Evolutionary conservation across 2,329 filamentous ascomycete genomes (phyloP), one percentile per base, ranked within the genome.

Genomic region (Pseudocercospora ulei): DNA sequence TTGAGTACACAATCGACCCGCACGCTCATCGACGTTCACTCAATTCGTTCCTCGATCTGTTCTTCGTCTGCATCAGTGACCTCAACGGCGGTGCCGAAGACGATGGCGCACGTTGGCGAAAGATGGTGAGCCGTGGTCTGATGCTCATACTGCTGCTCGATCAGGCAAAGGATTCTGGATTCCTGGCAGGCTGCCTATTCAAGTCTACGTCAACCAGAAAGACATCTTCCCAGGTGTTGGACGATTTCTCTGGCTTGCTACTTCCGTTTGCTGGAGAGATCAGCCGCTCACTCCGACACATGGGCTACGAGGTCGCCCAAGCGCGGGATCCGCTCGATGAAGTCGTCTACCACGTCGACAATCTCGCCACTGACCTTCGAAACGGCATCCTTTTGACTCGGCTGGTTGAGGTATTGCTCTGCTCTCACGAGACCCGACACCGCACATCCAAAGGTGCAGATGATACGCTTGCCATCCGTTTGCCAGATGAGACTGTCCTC

Each of bases 111-210:
- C 46, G 48, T 17, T 75, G 74, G 64, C 66, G 68, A 42, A 71
- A 71, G 33, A 76, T 70, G 2, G 60, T 73, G 7, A 60, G 75
- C 25, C 68, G 73, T 20, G 74, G 72, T 49, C 60, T 78, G 27
- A 71, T 78, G 70, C 65, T 79, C 2, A 62, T 78, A 33, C 62
- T 70, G 38, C 62, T 80, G 9, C 63, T 80, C 7, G 76, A 80
- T 49, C 67, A 68, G 42, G 67, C 64, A 6, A 74, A 71, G 51
- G 50, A 41, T 4, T 51, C 56, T 11, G 59, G 62, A 3, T 38
- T 57, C 29, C 33, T 67, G 7, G 51, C 56, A 23, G 43, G 61
- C 14, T 67, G 65, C 43, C 62, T 78, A 2, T 78, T 78, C 54
- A 65, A 67, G 25, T 43, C 60, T 1, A 62, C 62, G 1, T 76